Evolutionary conservation across 352 stramenopile species (phyloP).

Genomic region (Globisporangium ultimum): DNA sequence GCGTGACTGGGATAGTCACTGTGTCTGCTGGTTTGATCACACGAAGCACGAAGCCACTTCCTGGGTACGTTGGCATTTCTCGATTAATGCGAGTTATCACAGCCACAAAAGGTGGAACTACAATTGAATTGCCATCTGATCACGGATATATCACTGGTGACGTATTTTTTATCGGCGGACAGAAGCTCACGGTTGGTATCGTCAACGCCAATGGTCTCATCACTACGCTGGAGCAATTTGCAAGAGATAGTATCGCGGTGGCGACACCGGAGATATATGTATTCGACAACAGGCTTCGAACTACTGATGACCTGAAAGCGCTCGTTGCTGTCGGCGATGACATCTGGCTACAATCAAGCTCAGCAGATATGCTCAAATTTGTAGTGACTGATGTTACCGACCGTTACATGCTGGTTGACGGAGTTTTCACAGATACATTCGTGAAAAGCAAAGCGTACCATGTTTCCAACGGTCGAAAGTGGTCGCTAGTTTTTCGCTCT

Average conservation of each 20-base stretch:
- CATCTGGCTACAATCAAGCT: constrained; percentile 46
- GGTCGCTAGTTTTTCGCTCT: constrained; percentile 69
- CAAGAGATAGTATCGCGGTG: constrained; percentile 23
- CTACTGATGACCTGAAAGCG: constrained; percentile 45
- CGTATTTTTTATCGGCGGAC: constrained; percentile 37
- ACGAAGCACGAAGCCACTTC: constrained; percentile 40
- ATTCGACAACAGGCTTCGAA: constrained; percentile 64
- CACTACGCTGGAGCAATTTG: constrained; percentile 33
- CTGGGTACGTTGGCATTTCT: constrained; percentile 44
- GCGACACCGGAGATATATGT: constrained; percentile 35
- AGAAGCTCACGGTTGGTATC: constrained; percentile 30
- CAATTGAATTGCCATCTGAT: constrained; percentile 37
- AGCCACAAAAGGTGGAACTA: constrained; percentile 20
- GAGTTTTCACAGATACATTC: constrained; percentile 40
- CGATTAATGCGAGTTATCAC: constrained; percentile 43
- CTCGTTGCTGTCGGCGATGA: constrained; percentile 36
- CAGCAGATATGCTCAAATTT: constrained; percentile 50
- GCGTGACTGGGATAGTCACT: constrained; percentile 11
- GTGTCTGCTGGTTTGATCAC: constrained; percentile 52
- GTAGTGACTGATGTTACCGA: constrained; percentile 19
- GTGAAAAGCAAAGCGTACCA: constrained; percentile 31
- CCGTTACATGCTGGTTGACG: constrained; percentile 45
- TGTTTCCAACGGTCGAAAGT: constrained; percentile 45
- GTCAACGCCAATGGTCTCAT: constrained; percentile 21
- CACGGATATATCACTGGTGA: constrained; percentile 31